Evolutionary conservation across 2,329 filamentous ascomycete species (phyloP).

Genomic region (Monosporascus sp.): DNA sequence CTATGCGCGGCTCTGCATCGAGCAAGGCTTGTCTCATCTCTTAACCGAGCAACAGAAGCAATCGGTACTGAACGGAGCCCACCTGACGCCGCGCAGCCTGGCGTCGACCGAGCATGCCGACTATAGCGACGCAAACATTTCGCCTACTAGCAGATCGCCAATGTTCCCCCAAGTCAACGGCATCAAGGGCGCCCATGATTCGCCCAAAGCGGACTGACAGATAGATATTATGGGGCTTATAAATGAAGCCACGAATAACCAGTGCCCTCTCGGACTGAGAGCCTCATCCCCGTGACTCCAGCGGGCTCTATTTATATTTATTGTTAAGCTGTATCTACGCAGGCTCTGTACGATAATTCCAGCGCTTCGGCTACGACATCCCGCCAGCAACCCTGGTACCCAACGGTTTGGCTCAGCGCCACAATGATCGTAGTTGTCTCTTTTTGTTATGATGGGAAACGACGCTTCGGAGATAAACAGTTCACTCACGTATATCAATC

Average conservation of each 20-base stretch:
- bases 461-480: constrained; percentile 15
- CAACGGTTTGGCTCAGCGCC: neutral
- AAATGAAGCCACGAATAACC: neutral
- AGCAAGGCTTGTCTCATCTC: constrained; percentile 53
- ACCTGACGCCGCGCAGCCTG: constrained; percentile 40
- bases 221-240: neutral
- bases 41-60: constrained; percentile 40
- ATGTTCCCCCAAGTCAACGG: constrained; percentile 19
- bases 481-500: constrained; percentile 15
- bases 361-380: neutral
- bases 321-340: neutral
- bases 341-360: neutral
- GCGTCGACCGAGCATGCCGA: constrained; percentile 23
- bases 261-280: neutral
- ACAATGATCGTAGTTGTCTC: constrained; percentile 5
- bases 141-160: constrained; percentile 18
- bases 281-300: neutral
- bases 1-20: constrained; percentile 47
- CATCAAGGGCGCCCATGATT: constrained; percentile 14
- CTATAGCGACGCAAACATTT: constrained; percentile 14
- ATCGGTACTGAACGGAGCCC: constrained; percentile 40
- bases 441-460: constrained; percentile 19
- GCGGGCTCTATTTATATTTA: neutral
- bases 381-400: neutral
- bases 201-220: constrained; percentile 2